Base-by-base conservation (phyloP, 441 rosid genomes). In the Arabidopsis hybrid region DNA sequence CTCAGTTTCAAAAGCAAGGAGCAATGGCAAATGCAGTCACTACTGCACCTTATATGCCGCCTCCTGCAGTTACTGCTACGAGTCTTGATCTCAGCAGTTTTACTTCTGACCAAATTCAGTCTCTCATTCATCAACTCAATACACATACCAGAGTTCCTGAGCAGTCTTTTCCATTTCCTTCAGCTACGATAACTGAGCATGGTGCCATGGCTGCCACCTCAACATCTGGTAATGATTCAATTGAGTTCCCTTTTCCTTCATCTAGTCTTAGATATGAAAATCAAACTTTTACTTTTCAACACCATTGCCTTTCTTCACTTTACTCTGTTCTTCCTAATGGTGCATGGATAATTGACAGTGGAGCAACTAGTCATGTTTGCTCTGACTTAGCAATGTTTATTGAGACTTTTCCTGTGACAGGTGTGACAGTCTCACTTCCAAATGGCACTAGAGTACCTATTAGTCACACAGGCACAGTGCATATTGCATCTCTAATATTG, bases 401-500 rank as follows among this genome's bases (percentile, higher is more conserved):
- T 42, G 46, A 42, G 1, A 42, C 14, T 0, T 1, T 42, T 1
- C 0, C 14, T 1, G 46, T 39, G 0, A 9, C 13, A 0, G 43
- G 43, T 0, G 46, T 42, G 0, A 42, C 46, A 42, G 46, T 42
- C 2, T 42, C 46, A 1, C n/a, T 42, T 0, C 46, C 46, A 1
- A 42, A 42, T 12, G 46, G 2, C 6, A 13, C 2, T 1, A 42
- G n/a, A 5, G 14, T 12, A 0, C 6, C 5, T 0, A 42, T 42
- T 1, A 42, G n/a, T 3, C 46, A 42, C 13, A 11, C 6, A 4
- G 7, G 7, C 14, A 42, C 46, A 10, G 2, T 42, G 5, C 46
- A 1, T 1, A 11, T 4, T 0, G 0, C 5, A 13, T 1, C 26
- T 2, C 1, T 42, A 0, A 4, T 42, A 0, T 12, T 42, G 7